phyloP scores from a whole-genome alignment of 164 flowering plant genomes.

The Vitis amurensis region DNA sequence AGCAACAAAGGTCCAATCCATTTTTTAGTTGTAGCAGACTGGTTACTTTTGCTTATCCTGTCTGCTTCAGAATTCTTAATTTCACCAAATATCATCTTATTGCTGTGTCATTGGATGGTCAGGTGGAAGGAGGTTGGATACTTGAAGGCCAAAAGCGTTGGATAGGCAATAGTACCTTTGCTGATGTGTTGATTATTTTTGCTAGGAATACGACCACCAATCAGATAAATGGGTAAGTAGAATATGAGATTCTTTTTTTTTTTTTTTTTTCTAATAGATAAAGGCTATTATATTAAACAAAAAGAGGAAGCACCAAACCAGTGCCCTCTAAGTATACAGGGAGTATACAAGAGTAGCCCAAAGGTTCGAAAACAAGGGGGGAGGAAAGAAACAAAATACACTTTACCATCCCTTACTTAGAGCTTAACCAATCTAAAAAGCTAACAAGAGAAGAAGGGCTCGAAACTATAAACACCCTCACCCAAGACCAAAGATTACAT shows the following conservation, averaged over 20 bases:
- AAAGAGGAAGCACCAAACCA: no score
- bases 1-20: slow-evolving; percentile 69
- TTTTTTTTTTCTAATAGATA: no score
- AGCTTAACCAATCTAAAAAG: no score
- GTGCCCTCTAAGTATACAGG: no score
- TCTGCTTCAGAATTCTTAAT: background rate
- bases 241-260: background rate
- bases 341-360: no score
- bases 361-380: no score
- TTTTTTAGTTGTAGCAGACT: background rate
- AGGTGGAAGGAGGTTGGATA: slow-evolving; percentile 95
- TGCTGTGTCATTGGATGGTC: slow-evolving; percentile 6
- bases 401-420: no score
- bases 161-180: slow-evolving; percentile 99
- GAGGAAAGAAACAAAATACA: no score
- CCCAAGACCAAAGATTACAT: no score
- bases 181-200: slow-evolving; percentile 82
- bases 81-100: background rate
- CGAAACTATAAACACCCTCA: no score
- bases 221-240: slow-evolving; percentile 84
- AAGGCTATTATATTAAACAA: no score
- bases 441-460: no score
- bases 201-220: slow-evolving; percentile 80
- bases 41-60: background rate
- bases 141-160: slow-evolving; percentile 95